Evolutionary conservation across 1,284 basidiomycete species (phyloP).

Genomic region (Ustilago loliicola): DNA sequence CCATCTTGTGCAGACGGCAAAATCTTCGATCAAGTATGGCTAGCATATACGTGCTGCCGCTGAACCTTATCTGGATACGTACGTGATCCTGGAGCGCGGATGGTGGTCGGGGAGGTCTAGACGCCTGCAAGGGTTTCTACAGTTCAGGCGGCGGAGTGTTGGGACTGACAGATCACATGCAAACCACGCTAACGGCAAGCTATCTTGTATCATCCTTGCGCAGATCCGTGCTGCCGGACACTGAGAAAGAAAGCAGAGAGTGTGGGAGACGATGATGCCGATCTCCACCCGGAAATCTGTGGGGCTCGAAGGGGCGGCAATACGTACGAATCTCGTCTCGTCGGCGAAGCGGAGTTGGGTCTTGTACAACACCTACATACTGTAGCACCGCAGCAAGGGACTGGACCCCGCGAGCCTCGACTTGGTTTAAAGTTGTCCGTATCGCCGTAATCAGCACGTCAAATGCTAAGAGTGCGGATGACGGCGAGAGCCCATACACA

Average conservation of each 20-base stretch:
- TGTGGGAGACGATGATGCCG: not conserved
- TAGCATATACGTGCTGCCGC: too few relatives aligned
- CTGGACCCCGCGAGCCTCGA: constrained; percentile 7
- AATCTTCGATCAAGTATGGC: too few relatives aligned
- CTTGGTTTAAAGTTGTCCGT: not conserved
- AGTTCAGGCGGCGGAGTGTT: not conserved
- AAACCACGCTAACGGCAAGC: not conserved
- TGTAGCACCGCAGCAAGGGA: constrained; percentile 2
- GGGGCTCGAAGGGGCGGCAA: not conserved
- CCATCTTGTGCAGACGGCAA: too few relatives aligned
- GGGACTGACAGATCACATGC: constrained; percentile 2
- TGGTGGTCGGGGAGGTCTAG: not conserved
- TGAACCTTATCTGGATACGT: too few relatives aligned
- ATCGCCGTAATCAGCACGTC: not conserved
- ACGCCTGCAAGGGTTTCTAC: not conserved
- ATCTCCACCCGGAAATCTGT: not conserved
- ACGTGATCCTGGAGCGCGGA: constrained; percentile 2
- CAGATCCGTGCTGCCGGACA: not conserved
- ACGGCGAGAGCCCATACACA: too few relatives aligned
- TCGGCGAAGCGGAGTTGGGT: constrained; percentile 26
- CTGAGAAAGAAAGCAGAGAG: not conserved
- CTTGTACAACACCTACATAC: not conserved
- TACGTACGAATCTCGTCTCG: not conserved
- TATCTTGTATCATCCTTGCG: not conserved
- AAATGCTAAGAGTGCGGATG: too few relatives aligned